phyloP scores from a whole-genome alignment of 2,329 filamentous ascomycete species.

The Aspergillus vadensis region DNA sequence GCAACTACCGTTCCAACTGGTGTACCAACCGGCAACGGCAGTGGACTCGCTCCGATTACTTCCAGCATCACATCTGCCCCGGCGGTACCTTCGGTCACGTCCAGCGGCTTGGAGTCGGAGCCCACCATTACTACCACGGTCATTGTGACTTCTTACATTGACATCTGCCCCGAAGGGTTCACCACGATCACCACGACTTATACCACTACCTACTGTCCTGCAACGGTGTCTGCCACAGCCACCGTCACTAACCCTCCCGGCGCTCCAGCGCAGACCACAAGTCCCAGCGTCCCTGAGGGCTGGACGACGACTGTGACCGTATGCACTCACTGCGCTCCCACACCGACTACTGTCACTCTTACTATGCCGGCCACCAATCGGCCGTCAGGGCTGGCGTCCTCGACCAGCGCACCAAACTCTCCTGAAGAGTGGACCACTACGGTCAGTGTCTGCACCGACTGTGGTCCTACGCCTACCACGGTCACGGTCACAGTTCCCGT shows the following conservation, averaged over 20 bases:
- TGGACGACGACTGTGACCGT: conserved; percentile 13
- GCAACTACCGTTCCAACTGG: neutral
- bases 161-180: conserved; percentile 47
- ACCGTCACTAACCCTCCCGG: conserved; percentile 24
- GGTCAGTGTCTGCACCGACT: neutral
- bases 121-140: conserved; percentile 38
- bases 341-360: neutral
- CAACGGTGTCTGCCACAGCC: conserved; percentile 31
- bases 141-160: conserved; percentile 44
- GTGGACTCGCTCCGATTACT: neutral
- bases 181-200: conserved; percentile 44
- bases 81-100: neutral
- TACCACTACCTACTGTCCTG: conserved; percentile 42
- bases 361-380: conserved; percentile 17
- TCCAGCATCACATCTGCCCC: neutral
- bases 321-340: neutral
- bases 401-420: conserved; percentile 22
- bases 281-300: conserved; percentile 24
- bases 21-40: neutral
- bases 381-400: conserved; percentile 17
- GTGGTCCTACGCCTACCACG: conserved; percentile 9
- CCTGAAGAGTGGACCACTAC: conserved; percentile 32
- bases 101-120: conserved; percentile 7
- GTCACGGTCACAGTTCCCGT: conserved; percentile 15
- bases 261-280: conserved; percentile 10